Conservation (phyloP, 2,329 filamentous ascomycete species). For the Clarireedia monteithiana region DNA sequence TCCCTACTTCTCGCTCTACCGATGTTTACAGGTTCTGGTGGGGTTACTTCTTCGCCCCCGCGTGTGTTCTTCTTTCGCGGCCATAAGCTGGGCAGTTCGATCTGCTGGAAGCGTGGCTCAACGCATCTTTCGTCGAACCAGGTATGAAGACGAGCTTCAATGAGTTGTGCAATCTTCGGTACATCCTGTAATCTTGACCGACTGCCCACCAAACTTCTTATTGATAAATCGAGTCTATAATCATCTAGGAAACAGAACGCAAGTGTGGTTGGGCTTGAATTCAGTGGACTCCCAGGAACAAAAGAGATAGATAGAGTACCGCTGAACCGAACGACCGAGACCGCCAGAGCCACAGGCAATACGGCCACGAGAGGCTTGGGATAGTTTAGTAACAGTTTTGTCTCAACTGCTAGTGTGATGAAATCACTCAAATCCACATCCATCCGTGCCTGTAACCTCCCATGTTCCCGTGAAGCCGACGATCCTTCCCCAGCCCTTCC, state of each 20-base stretch:
- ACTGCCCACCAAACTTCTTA: slow-evolving; percentile 70
- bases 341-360: slow-evolving; percentile 82
- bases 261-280: slow-evolving; percentile 74
- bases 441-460: slow-evolving; percentile 85
- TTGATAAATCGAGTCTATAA: slow-evolving; percentile 76
- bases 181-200: slow-evolving; percentile 77
- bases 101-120: slow-evolving; percentile 80
- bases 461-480: slow-evolving; percentile 45
- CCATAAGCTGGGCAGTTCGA: slow-evolving; percentile 75
- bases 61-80: slow-evolving; percentile 77
- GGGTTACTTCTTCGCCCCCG: slow-evolving; percentile 51
- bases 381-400: slow-evolving; percentile 89
- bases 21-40: slow-evolving; percentile 33
- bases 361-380: slow-evolving; percentile 84
- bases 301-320: slow-evolving; percentile 92
- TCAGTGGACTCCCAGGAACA: slow-evolving; percentile 63
- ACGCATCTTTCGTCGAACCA: slow-evolving; percentile 88
- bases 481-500: slow-evolving; percentile 17
- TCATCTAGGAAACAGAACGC: slow-evolving; percentile 91
- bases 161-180: slow-evolving; percentile 78
- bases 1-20: slow-evolving; percentile 49
- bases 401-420: slow-evolving; percentile 90
- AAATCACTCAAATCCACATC: slow-evolving; percentile 96
- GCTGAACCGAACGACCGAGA: slow-evolving; percentile 89
- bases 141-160: slow-evolving; percentile 70